Percentiles rank a stretch among this genome's conserved stretches.
Conservation (phyloP, 2,329 filamentous ascomycete genomes). For the Fusarium clavum region DNA sequence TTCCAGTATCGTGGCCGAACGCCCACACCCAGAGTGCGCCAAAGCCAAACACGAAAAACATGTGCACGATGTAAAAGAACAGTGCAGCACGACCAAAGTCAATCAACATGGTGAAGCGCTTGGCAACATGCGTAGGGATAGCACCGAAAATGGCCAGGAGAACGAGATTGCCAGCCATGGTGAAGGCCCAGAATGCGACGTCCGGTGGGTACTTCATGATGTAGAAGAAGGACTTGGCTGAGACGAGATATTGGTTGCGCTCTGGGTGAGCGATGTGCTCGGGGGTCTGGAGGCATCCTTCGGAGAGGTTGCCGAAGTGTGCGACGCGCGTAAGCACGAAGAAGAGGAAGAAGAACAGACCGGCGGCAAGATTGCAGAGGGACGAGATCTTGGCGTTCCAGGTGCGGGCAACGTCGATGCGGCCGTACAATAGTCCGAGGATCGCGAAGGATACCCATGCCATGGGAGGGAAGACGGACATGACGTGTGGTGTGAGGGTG, state of each 20-base stretch:
- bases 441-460: constrained; percentile 61
- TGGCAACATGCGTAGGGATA: constrained; percentile 49
- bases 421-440: constrained; percentile 58
- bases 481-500: constrained; percentile 45
- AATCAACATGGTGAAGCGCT: constrained; percentile 52
- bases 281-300: constrained; percentile 55
- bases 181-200: constrained; percentile 58
- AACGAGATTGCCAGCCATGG: constrained; percentile 54
- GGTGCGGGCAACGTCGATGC: constrained; percentile 51
- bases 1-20: constrained; percentile 52
- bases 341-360: constrained; percentile 49
- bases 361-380: constrained; percentile 47
- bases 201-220: constrained; percentile 61
- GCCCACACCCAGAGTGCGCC: constrained; percentile 41
- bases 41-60: constrained; percentile 50
- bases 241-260: constrained; percentile 57
- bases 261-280: constrained; percentile 49
- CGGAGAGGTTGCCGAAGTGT: constrained; percentile 58
- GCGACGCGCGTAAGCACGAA: constrained; percentile 58
- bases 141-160: constrained; percentile 54
- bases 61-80: constrained; percentile 59
- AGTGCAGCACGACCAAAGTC: constrained; percentile 59
- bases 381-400: constrained; percentile 47
- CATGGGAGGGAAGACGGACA: constrained; percentile 58
- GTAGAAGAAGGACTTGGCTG: constrained; percentile 59